A percentile compares a stretch with the other conserved stretches of the same genome.
These are phyloP conservation scores for Glycine tomentella DNA, from an alignment of 306 rosid genomes.

Conservation along the genomic window DNA sequence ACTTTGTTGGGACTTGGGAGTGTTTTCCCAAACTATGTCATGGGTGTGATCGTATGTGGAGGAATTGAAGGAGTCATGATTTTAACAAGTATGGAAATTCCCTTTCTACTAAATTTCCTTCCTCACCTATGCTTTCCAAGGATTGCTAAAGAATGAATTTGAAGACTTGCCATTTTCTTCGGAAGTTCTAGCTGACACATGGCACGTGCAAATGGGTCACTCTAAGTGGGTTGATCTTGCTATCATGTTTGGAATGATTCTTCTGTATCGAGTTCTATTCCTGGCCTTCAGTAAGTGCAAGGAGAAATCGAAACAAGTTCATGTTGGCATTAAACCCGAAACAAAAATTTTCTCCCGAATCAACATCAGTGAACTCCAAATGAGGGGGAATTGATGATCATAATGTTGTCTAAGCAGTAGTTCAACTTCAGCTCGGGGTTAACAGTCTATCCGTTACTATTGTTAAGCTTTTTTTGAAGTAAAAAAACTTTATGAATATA, in stretches of 20 bases:
- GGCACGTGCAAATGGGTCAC: conserved; percentile 67
- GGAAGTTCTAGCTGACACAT: conserved; percentile 40
- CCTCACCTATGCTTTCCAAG: conserved; percentile 65
- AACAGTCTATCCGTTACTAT: too few relatives aligned
- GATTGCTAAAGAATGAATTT: conserved; percentile 57
- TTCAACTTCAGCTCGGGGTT: neutral
- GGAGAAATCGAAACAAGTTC: conserved; percentile 53
- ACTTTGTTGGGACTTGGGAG: too few relatives aligned
- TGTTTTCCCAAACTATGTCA: conserved; percentile 58
- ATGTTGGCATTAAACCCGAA: conserved; percentile 2
- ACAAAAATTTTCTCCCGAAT: conserved; percentile 10
- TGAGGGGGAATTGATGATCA: neutral
- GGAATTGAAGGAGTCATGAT: conserved; percentile 71
- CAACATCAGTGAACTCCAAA: neutral
- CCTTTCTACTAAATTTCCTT: conserved; percentile 64
- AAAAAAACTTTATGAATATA: too few relatives aligned
- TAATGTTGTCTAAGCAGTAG: neutral
- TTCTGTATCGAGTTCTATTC: conserved; percentile 59
- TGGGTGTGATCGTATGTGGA: conserved; percentile 59
- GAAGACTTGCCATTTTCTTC: conserved; percentile 2
- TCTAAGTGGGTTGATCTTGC: conserved; percentile 75
- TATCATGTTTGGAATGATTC: conserved; percentile 66
- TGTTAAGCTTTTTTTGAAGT: neutral
- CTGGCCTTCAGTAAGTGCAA: conserved; percentile 49
- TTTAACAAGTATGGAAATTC: conserved; percentile 64